These are phyloP conservation scores for Mycena venus DNA, from an alignment of 768 basidiomycete species.

Conservation along the genomic window DNA sequence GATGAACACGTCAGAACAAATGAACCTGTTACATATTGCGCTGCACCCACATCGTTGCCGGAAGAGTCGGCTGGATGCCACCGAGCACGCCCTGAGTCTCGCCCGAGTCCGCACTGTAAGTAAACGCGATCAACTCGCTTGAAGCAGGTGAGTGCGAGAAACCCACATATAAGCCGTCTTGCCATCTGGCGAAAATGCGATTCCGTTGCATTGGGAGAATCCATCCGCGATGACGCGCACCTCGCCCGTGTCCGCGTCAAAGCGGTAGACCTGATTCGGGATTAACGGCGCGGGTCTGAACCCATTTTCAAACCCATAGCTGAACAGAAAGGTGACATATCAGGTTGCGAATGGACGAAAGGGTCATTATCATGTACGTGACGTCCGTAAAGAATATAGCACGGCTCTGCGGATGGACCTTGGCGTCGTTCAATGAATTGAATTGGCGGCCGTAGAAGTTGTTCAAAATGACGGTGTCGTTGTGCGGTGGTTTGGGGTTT, in stretches of 20 bases:
- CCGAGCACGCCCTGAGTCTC: conserved; percentile 23
- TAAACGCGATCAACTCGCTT: background rate
- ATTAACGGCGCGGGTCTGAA: conserved; percentile 56
- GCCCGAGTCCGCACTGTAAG: conserved; percentile 40
- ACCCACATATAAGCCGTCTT: conserved; percentile 29
- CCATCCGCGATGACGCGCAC: conserved; percentile 59
- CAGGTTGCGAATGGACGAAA: background rate
- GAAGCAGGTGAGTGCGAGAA: background rate
- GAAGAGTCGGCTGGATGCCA: conserved; percentile 38
- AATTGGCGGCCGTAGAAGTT: conserved; percentile 61
- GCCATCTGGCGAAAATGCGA: conserved; percentile 29
- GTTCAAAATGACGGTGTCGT: conserved; percentile 55
- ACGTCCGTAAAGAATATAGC: conserved; percentile 39
- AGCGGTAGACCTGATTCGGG: conserved; percentile 61
- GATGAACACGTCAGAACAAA: background rate
- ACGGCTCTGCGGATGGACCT: conserved; percentile 48
- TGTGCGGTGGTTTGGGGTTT: conserved; percentile 52
- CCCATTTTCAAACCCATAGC: conserved; percentile 52
- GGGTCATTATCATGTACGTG: no score
- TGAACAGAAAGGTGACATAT: conserved; percentile 27
- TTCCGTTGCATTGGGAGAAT: conserved; percentile 38
- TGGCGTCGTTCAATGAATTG: conserved; percentile 61
- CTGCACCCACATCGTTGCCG: conserved; percentile 40
- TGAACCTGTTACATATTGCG: background rate
- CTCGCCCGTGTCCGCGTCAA: conserved; percentile 54